phyloP scores from a whole-genome alignment of 257 asterid genomes.

The Thymus mandschuricus region DNA sequence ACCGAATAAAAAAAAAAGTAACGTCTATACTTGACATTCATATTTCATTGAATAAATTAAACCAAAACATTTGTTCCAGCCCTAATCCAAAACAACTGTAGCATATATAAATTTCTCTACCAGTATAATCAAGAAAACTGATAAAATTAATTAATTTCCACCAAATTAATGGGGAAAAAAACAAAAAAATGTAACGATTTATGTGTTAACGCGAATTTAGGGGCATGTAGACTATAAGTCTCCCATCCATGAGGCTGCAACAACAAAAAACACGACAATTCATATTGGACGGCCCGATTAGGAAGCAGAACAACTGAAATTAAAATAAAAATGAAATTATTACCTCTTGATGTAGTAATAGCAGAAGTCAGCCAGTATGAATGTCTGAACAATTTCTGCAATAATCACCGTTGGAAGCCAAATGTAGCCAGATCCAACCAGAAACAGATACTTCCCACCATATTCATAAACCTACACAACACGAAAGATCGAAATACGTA shows the following conservation, averaged over 20 bases:
- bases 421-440: constrained; percentile 62
- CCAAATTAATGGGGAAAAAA: no score
- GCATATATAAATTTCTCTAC: no score
- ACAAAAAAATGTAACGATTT: neutral
- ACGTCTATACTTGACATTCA: no score
- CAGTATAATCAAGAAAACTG: neutral
- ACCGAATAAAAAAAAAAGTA: no score
- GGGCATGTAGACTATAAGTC: constrained; percentile 55
- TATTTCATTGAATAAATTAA: no score
- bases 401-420: constrained; percentile 73
- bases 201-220: neutral
- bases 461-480: constrained; percentile 65
- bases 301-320: no score
- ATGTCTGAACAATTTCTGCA: constrained; percentile 80
- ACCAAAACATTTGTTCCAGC: neutral
- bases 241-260: constrained; percentile 70
- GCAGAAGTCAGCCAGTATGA: constrained; percentile 91
- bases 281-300: neutral
- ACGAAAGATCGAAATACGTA: no score
- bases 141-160: neutral
- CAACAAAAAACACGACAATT: neutral
- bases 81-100: neutral
- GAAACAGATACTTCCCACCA: constrained; percentile 54
- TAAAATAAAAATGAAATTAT: no score
- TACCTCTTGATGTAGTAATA: constrained; percentile 90